Conservation (phyloP, 2,329 filamentous ascomycete genomes). For the Hypoxylon sp. region DNA sequence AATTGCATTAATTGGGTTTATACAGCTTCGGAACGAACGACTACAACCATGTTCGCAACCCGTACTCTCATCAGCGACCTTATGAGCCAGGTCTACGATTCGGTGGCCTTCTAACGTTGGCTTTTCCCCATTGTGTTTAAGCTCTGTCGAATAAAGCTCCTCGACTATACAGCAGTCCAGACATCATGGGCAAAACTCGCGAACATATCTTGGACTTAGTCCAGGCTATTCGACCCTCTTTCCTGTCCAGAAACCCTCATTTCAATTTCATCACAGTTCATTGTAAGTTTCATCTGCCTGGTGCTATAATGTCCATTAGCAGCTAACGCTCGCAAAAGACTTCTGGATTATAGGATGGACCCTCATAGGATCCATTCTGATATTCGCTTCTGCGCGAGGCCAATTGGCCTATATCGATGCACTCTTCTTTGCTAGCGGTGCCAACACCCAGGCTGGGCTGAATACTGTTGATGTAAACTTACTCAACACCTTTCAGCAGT, state of each 20-base stretch:
- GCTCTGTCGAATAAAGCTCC: slow-evolving; percentile 20
- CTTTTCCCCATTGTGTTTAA: slow-evolving; percentile 28
- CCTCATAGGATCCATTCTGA: slow-evolving; percentile 81
- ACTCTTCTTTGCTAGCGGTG: slow-evolving; percentile 87
- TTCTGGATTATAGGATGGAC: slow-evolving; percentile 83
- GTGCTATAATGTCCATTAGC: neutral
- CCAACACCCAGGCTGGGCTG: slow-evolving; percentile 91
- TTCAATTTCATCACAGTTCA: slow-evolving; percentile 88
- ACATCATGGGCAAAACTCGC: slow-evolving; percentile 55
- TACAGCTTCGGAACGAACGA: slow-evolving; percentile 38
- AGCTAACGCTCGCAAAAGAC: slow-evolving; percentile 64
- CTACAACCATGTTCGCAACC: slow-evolving; percentile 47
- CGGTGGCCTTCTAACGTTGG: slow-evolving; percentile 46
- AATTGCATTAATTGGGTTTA: slow-evolving; percentile 29
- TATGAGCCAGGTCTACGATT: slow-evolving; percentile 46
- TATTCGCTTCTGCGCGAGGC: slow-evolving; percentile 74
- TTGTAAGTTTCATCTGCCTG: slow-evolving; percentile 68
- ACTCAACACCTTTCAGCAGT: slow-evolving; percentile 80
- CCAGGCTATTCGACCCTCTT: slow-evolving; percentile 68
- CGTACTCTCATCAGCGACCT: slow-evolving; percentile 46
- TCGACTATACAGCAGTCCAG: slow-evolving; percentile 23
- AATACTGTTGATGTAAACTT: slow-evolving; percentile 82
- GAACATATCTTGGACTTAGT: slow-evolving; percentile 60
- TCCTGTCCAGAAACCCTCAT: slow-evolving; percentile 73
- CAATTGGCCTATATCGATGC: slow-evolving; percentile 85